Conservation (phyloP, 352 stramenopile species). For the Globisporangium echinulatum region DNA sequence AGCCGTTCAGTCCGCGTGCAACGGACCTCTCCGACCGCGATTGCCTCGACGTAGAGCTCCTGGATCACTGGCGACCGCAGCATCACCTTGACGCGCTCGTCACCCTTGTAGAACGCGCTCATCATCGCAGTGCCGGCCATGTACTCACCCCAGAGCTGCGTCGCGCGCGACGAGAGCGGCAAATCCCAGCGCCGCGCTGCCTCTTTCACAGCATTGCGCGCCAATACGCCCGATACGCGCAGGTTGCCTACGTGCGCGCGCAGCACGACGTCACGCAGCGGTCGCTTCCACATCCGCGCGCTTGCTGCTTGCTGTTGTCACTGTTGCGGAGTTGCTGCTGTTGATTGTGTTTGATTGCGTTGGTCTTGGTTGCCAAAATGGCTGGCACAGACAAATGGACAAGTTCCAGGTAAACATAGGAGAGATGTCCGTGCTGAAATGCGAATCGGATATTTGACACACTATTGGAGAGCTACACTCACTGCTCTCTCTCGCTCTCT, state of each 20-base stretch:
- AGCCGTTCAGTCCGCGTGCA: not conserved
- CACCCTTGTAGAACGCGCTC: slow-evolving; percentile 83
- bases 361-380: no score
- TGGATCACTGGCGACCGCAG: slow-evolving; percentile 56
- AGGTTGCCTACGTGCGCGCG: slow-evolving; percentile 77
- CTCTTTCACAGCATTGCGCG: slow-evolving; percentile 47
- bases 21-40: slow-evolving; percentile 68
- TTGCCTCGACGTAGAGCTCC: slow-evolving; percentile 74
- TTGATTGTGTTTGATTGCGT: not conserved
- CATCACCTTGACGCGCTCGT: slow-evolving; percentile 77
- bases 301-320: not conserved
- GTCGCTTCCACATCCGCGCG: slow-evolving; percentile 37
- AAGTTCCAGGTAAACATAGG: no score
- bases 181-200: slow-evolving; percentile 52
- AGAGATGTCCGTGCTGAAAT: no score
- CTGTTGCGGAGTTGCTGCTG: no score
- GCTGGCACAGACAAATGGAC: no score
- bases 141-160: slow-evolving; percentile 80
- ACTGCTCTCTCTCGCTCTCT: no score
- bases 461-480: no score
- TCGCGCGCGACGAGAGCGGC: slow-evolving; percentile 28
- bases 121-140: slow-evolving; percentile 82
- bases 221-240: slow-evolving; percentile 71
- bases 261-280: slow-evolving; percentile 59
- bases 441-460: no score